Evolutionary conservation across 2,329 filamentous ascomycete genomes (phyloP).

Genomic region (Penicillium occitanis): DNA sequence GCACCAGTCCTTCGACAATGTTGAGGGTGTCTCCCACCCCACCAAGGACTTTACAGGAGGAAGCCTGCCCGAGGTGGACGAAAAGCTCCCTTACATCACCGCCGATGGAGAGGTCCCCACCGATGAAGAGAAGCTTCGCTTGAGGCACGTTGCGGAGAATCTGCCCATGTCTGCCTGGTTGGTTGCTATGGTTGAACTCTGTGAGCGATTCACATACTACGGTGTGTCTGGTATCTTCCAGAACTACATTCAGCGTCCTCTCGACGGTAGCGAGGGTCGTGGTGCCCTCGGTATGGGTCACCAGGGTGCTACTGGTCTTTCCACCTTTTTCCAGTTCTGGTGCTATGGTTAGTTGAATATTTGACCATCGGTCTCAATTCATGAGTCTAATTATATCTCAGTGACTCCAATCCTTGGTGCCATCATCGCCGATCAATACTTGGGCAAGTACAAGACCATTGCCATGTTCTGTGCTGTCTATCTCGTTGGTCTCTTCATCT

Average conservation of each 20-base stretch:
- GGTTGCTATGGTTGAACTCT: constrained; percentile 57
- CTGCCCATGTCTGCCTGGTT: constrained; percentile 58
- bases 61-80: constrained; percentile 27
- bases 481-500: constrained; percentile 56
- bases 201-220: constrained; percentile 61
- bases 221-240: constrained; percentile 44
- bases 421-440: constrained; percentile 60
- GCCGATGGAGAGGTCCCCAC: constrained; percentile 55
- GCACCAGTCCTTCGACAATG: constrained; percentile 20
- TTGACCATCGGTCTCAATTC: not conserved
- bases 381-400: constrained; percentile 16
- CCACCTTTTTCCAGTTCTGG: constrained; percentile 58
- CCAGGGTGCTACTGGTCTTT: constrained; percentile 50
- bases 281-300: constrained; percentile 48
- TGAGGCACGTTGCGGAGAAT: constrained; percentile 57
- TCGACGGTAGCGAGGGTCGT: constrained; percentile 40
- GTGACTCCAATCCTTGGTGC: constrained; percentile 60
- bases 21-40: constrained; percentile 15
- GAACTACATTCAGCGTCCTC: constrained; percentile 53
- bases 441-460: constrained; percentile 63
- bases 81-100: constrained; percentile 35
- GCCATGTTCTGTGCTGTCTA: constrained; percentile 30
- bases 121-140: constrained; percentile 50
- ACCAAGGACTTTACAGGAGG: constrained; percentile 19
- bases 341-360: constrained; percentile 44